Evolutionary conservation across 495 filamentous ascomycete species (phyloP).

Genomic region (Xylaria telfairii): DNA sequence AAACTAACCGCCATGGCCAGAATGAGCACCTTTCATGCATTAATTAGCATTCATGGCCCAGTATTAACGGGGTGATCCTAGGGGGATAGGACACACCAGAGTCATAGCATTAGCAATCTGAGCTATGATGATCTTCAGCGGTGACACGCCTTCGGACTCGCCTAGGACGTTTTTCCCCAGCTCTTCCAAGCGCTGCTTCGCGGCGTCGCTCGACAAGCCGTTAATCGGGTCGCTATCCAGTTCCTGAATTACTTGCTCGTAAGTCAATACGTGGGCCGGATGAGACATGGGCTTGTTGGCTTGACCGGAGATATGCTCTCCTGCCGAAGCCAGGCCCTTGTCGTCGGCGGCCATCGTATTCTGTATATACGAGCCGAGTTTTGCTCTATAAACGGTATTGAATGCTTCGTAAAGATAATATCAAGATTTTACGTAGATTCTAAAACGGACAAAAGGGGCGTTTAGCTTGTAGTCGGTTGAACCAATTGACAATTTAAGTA

Average conservation of each 20-base stretch:
- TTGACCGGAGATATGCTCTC: slow-evolving; percentile 58
- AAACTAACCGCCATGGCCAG: slow-evolving; percentile 77
- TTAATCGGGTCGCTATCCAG: slow-evolving; percentile 64
- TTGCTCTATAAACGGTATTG: neutral
- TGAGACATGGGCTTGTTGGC: slow-evolving; percentile 59
- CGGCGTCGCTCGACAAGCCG: slow-evolving; percentile 64
- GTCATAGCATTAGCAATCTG: slow-evolving; percentile 64
- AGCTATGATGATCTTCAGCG: slow-evolving; percentile 71
- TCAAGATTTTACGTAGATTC: neutral
- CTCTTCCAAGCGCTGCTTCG: slow-evolving; percentile 58
- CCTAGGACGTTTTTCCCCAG: slow-evolving; percentile 69
- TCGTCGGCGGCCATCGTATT: slow-evolving; percentile 1
- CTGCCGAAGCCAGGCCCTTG: slow-evolving; percentile 26
- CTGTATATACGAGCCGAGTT: neutral
- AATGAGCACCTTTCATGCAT: slow-evolving; percentile 69
- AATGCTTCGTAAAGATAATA: neutral
- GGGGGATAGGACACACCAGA: slow-evolving; percentile 37
- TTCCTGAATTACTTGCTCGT: slow-evolving; percentile 60
- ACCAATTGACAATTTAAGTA: neutral
- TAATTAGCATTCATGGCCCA: too few relatives aligned
- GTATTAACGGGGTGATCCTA: too few relatives aligned
- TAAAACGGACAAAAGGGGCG: neutral
- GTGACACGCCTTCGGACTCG: slow-evolving; percentile 64
- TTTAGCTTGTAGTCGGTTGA: neutral
- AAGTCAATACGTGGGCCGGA: slow-evolving; percentile 69